Base-by-base conservation (phyloP, 106 monocot species). In the Chionographis japonica region DNA sequence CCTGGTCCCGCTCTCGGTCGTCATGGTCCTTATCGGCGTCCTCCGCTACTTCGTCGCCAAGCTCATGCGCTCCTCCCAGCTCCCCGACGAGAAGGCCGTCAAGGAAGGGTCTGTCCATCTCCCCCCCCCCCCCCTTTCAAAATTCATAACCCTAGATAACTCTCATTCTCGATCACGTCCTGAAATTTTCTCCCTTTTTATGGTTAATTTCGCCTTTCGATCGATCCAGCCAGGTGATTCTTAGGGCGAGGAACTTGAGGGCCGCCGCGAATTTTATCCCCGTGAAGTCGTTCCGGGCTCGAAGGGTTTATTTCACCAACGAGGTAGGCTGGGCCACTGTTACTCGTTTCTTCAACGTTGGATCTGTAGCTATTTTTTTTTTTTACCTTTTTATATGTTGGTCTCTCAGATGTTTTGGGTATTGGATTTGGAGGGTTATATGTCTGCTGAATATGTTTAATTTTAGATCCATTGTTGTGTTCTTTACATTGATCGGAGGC, bases 31-130 rank as follows among this genome's bases (percentile, higher is more conserved):
- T 56, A 99, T 99, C 69, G 98, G 98, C 59, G 68, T 99, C 36
- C 90, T 99, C 79, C 89, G 98, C 58, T 85, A 88, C 83, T 99
- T 99, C 85, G 93, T 99, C 72, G 67, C 90, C 72, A 99, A 99
- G 83, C 93, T 99, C 78, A 84, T 90, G 87, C 83, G 93, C 17
- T 90, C 98, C 20, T 54, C 81, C 52, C 90, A 78, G 67, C 8
- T 66, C 63, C 90, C 83, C 55, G 98, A 99, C 62, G 50, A 52
- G 63, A 99, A 93, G 81, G 50, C 78, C 72, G 79, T 99, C 70
- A 87, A 74, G 68, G 98, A 99, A 81, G 98, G 93, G 98, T 90
- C 13, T 2, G 61, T 75, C 8, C 20, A 4, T 46, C 20, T 51
- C 27, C 0, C 15, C 8, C 36, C 59, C 39, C 17, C 3, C 27